Conservation (phyloP, 768 basidiomycete species). For the Mycena albidolilacea region DNA sequence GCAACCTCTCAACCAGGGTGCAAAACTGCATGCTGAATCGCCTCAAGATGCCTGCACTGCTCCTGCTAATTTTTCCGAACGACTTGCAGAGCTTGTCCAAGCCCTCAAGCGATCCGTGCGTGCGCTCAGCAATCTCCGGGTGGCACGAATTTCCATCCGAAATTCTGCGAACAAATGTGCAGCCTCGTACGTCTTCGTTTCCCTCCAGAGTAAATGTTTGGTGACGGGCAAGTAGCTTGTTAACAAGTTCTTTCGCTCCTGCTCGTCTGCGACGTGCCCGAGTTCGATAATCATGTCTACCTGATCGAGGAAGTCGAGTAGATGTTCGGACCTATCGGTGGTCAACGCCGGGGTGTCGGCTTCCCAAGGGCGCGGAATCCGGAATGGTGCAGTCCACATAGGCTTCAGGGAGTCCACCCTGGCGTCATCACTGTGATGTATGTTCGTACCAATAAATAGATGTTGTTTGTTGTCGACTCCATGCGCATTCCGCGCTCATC, state of each 20-base stretch:
- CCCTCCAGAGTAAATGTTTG: constrained; percentile 1
- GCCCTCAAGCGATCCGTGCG: not conserved
- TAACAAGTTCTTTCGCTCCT: constrained; percentile 3
- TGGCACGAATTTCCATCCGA: not conserved
- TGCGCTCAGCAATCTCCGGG: not conserved
- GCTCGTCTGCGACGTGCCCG: not conserved
- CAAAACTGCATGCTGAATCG: not conserved
- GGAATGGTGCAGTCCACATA: too few species aligned
- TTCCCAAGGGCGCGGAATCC: not conserved
- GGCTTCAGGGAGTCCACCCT: too few species aligned
- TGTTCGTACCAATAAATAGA: too few species aligned
- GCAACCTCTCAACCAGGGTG: not conserved
- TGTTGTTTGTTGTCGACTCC: too few species aligned
- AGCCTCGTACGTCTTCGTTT: not conserved
- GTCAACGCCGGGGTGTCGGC: constrained; percentile 11
- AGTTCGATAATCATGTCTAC: constrained; percentile 26
- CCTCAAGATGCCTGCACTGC: not conserved
- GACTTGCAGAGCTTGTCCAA: not conserved
- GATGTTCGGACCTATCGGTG: constrained; percentile 2
- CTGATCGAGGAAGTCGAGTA: constrained; percentile 18
- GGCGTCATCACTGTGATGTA: too few species aligned
- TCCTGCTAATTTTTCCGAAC: not conserved
- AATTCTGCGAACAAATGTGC: constrained; percentile 7
- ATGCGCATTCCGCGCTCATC: too few species aligned
- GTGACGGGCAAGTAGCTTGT: not conserved